Conservation (phyloP, 441 rosid species). For the Euphorbia schlechtendalii region DNA sequence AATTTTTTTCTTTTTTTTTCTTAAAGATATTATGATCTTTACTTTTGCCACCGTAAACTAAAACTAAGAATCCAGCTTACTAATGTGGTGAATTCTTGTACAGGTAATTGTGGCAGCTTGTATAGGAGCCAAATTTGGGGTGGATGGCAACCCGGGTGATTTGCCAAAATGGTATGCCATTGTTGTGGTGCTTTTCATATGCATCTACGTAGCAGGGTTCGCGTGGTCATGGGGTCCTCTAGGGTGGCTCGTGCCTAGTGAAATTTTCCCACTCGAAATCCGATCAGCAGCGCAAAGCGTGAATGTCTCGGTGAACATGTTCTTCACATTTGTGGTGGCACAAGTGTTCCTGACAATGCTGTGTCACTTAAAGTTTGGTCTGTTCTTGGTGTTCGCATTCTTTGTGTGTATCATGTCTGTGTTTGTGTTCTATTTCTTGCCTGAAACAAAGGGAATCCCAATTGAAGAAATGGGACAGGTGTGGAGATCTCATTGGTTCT, state of each 20-base stretch:
- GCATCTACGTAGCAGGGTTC: constrained; percentile 70
- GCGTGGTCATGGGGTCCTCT: constrained; percentile 98
- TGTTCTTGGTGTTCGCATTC: constrained; percentile 72
- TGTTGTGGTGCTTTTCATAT: constrained; percentile 74
- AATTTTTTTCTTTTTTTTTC: no score
- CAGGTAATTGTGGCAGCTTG: constrained; percentile 56
- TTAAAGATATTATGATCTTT: no score
- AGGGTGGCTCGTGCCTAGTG: constrained; percentile 87
- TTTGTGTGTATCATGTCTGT: constrained; percentile 61
- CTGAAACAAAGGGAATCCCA: constrained; percentile 81
- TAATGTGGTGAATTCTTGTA: not conserved
- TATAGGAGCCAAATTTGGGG: constrained; percentile 71
- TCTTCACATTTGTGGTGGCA: constrained; percentile 68
- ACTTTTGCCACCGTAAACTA: no score
- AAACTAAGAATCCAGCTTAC: no score
- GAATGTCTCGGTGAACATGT: constrained; percentile 78
- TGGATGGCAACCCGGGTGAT: constrained; percentile 45
- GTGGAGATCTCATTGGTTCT: constrained; percentile 74
- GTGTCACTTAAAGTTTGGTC: constrained; percentile 78
- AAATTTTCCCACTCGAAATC: constrained; percentile 82
- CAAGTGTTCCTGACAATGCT: constrained; percentile 67
- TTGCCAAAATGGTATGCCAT: constrained; percentile 73
- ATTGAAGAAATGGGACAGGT: constrained; percentile 74
- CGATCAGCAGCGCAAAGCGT: constrained; percentile 85
- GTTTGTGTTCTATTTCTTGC: constrained; percentile 55